Evolutionary conservation across 768 basidiomycete species (phyloP).

Genomic region (Naganishia vaughanmartiniae): DNA sequence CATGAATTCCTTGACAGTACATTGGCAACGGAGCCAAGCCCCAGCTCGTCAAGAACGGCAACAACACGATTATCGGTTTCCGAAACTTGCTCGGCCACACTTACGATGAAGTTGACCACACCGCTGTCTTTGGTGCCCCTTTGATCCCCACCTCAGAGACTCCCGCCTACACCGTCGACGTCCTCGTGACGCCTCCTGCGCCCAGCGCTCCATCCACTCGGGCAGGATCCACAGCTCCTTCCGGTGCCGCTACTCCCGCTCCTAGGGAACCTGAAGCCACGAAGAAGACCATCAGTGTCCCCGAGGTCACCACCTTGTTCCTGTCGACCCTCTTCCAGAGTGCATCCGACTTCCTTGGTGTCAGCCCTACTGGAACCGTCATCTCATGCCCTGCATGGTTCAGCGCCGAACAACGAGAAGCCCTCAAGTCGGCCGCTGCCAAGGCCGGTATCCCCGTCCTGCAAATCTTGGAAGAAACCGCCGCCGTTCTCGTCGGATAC

Average conservation of each 20-base stretch:
- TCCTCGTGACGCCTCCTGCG: slow-evolving; percentile 65
- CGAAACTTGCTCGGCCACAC: slow-evolving; percentile 89
- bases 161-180: slow-evolving; percentile 78
- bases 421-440: slow-evolving; percentile 69
- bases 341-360: slow-evolving; percentile 84
- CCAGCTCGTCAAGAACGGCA: slow-evolving; percentile 89
- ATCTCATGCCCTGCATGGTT: slow-evolving; percentile 79
- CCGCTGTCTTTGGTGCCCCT: slow-evolving; percentile 59
- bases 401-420: slow-evolving; percentile 64
- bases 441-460: slow-evolving; percentile 79
- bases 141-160: slow-evolving; percentile 62
- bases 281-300: slow-evolving; percentile 69
- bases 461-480: slow-evolving; percentile 83
- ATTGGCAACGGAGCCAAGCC: slow-evolving; percentile 91
- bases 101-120: slow-evolving; percentile 56
- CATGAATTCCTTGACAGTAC: slow-evolving; percentile 61
- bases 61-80: slow-evolving; percentile 94
- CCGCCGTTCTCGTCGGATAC: slow-evolving; percentile 63
- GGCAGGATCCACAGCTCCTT: slow-evolving; percentile 41
- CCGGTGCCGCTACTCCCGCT: slow-evolving; percentile 54
- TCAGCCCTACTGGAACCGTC: slow-evolving; percentile 71
- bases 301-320: slow-evolving; percentile 81
- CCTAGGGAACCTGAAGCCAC: slow-evolving; percentile 59
- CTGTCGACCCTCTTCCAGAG: slow-evolving; percentile 77
- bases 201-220: slow-evolving; percentile 55